Base-by-base conservation (phyloP, 2,329 filamentous ascomycete species). In the Monilinia vaccinii-corymbosi region DNA sequence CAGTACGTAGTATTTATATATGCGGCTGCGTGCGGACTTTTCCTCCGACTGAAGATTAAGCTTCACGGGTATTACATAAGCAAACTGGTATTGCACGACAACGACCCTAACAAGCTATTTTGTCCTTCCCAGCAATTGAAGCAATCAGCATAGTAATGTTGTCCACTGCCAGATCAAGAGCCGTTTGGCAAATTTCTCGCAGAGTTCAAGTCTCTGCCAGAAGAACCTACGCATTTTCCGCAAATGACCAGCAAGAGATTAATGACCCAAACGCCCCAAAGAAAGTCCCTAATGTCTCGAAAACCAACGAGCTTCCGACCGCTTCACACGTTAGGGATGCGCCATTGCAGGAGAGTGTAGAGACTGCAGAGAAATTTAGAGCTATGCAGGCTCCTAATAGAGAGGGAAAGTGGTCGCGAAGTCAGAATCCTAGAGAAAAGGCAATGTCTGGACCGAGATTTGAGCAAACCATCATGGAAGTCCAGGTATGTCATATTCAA, bases 391-490 rank as follows among this genome's bases (percentile, higher is more conserved):
- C 93, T 36, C 94, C 94, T 25, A 99, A 99, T 79, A 84, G 91
- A 64, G 76, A 79, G 62, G 83, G 76, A 7, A 81, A 90, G 62
- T 99, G 94, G 94, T 91, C 90, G 63, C 78, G 84, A 71, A 96
- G 85, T 77, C 94, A 99, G 81, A 84, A 84, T 75, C 85, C 91
- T 44, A 82, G 93, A 70, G 81, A 84, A 58, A 76, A 85, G 74
- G 94, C 91, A 57, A 99, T 99, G 93, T 85, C 85, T 46, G 94
- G 94, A 46, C 94, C 94, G 66, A 81, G 93, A 68, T 99, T 99
- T 71, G 94, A 99, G 80, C 93, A 97, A 84, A 97, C 91, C 38
- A 90, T 96, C 71, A 93, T 97, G 77, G 84, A 87, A 69, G 77
- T 87, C 67, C 94, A 99, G 89, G 93, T 97, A 79, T 67, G 84